Conservation (phyloP, 306 rosid species). For the Malus fusca region DNA sequence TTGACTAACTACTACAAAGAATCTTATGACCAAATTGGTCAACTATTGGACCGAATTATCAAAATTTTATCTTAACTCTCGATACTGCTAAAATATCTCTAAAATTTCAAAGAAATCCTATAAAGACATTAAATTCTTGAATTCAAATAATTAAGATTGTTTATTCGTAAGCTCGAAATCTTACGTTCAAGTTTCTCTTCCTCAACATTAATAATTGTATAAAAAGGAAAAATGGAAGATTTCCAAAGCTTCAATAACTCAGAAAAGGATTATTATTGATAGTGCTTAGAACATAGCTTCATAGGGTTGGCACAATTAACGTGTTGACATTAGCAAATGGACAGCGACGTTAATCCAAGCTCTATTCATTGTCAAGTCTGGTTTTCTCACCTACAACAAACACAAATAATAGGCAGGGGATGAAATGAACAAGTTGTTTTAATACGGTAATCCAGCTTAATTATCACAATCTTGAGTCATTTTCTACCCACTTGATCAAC, state of each 20-base stretch:
- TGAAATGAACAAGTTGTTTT: neutral
- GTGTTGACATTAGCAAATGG: slow-evolving; percentile 2
- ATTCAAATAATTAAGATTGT: no score
- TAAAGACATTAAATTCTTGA: no score
- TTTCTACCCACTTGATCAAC: neutral
- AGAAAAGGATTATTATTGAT: neutral
- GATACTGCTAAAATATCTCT: neutral
- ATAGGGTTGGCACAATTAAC: neutral
- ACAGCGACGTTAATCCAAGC: neutral
- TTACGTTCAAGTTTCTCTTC: neutral
- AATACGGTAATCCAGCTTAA: slow-evolving; percentile 1
- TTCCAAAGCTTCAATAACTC: neutral
- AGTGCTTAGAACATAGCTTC: neutral
- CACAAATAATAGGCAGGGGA: neutral
- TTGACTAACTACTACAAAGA: no score
- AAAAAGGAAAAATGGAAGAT: neutral
- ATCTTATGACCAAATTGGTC: neutral
- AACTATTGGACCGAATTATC: neutral
- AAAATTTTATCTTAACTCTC: no score
- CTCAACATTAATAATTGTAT: neutral
- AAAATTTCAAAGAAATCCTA: no score
- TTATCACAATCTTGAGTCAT: neutral
- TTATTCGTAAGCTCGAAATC: no score
- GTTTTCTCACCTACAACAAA: neutral
- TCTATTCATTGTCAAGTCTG: neutral